phyloP scores from a whole-genome alignment of 78 protist species.

The Chrysochromulina tobinii region DNA sequence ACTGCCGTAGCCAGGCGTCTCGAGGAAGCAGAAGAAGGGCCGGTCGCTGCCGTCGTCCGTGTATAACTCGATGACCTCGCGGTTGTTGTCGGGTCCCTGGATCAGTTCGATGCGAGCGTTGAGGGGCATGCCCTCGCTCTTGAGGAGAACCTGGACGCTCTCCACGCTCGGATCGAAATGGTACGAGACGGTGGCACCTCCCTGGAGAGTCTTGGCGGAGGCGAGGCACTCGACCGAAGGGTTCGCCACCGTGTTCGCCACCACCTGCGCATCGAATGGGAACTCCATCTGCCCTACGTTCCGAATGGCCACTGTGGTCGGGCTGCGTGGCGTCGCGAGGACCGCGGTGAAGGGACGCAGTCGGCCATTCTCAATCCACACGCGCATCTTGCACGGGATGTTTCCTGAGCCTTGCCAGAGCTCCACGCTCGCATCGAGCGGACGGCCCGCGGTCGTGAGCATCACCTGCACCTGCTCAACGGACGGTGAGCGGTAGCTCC shows the following conservation, averaged over 20 bases:
- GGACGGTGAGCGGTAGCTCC: not conserved
- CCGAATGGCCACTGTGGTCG: not conserved
- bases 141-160: not conserved
- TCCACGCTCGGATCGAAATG: not conserved
- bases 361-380: not conserved
- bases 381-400: not conserved
- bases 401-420: not conserved
- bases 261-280: not conserved
- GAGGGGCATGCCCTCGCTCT: not conserved
- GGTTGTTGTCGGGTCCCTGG: conserved; percentile 1
- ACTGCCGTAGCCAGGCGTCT: not conserved
- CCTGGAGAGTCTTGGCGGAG: not conserved
- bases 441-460: not conserved
- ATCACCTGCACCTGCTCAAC: not conserved
- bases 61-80: not conserved
- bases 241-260: not conserved
- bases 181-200: not conserved
- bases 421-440: not conserved
- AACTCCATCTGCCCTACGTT: not conserved
- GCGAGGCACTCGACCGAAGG: not conserved
- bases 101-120: not conserved
- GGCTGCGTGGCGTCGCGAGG: not conserved
- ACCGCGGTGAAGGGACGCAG: not conserved
- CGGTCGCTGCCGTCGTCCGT: not conserved
- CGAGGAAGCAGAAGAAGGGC: not conserved